phyloP scores from a whole-genome alignment of 129 eudicot genomes.

The Lactuca saligna region DNA sequence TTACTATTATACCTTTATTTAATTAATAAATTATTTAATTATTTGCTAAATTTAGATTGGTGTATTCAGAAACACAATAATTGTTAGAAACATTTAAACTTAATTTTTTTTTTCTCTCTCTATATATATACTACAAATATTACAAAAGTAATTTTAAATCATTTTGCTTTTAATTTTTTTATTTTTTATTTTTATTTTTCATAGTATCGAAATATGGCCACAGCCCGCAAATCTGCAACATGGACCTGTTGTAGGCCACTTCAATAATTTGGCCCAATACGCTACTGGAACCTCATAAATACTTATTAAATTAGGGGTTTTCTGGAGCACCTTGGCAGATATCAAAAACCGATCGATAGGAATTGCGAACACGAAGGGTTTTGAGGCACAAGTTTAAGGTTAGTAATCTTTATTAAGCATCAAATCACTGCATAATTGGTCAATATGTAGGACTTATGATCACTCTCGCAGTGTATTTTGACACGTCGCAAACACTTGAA shows the following conservation, averaged over 20 bases:
- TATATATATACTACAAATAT: no score
- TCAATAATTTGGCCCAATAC: neutral
- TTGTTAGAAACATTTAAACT: no score
- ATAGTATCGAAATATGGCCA: neutral
- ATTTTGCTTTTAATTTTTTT: neutral
- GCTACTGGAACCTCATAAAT: slow-evolving; percentile 1
- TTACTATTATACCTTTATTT: no score
- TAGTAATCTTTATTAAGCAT: slow-evolving; percentile 2
- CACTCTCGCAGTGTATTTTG: neutral
- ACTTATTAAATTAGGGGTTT: slow-evolving; percentile 18
- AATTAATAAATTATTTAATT: no score
- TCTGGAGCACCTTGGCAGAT: slow-evolving; percentile 2
- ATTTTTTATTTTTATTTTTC: neutral
- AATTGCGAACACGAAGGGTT: slow-evolving; percentile 9
- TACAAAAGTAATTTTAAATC: neutral
- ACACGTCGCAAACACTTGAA: neutral
- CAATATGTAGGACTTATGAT: neutral
- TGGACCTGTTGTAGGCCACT: neutral
- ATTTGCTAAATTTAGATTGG: no score
- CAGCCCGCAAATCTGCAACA: neutral
- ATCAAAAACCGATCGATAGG: slow-evolving; percentile 11
- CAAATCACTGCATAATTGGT: neutral
- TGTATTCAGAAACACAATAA: no score
- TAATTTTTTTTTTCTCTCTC: no score
- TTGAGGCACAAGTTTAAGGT: slow-evolving; percentile 28